phyloP scores from a whole-genome alignment of 257 asterid species.

The Solanum habrochaites region DNA sequence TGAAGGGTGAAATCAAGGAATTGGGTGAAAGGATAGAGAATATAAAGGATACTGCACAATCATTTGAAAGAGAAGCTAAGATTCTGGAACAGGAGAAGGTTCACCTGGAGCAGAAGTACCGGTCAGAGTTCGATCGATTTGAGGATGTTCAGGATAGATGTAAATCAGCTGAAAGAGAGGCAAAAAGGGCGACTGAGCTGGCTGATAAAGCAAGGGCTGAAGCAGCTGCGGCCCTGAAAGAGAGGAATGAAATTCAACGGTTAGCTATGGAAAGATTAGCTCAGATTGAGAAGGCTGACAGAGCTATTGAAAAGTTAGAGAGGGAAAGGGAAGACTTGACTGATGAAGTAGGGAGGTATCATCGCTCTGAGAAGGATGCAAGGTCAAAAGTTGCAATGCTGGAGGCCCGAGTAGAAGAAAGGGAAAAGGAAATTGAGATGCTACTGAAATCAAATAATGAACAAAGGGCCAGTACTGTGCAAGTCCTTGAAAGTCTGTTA shows the following conservation, averaged over 20 bases:
- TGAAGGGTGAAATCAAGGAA: slow-evolving; percentile 54
- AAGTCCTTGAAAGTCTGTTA: slow-evolving; percentile 62
- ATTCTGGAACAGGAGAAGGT: slow-evolving; percentile 72
- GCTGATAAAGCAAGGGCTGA: slow-evolving; percentile 92
- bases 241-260: slow-evolving; percentile 57
- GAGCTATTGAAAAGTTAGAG: slow-evolving; percentile 58
- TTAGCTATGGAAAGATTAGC: slow-evolving; percentile 80
- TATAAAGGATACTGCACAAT: slow-evolving; percentile 42
- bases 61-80: slow-evolving; percentile 68
- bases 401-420: slow-evolving; percentile 64
- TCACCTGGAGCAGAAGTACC: slow-evolving; percentile 74
- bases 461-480: slow-evolving; percentile 60
- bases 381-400: slow-evolving; percentile 40
- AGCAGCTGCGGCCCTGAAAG: slow-evolving; percentile 80
- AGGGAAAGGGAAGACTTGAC: slow-evolving; percentile 52
- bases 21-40: slow-evolving; percentile 52
- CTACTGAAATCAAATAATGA: slow-evolving; percentile 57
- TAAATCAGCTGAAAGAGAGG: slow-evolving; percentile 73
- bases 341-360: slow-evolving; percentile 41
- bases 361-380: slow-evolving; percentile 72
- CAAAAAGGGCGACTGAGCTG: slow-evolving; percentile 72
- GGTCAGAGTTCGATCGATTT: slow-evolving; percentile 48
- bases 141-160: slow-evolving; percentile 78
- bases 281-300: slow-evolving; percentile 64
- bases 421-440: slow-evolving; percentile 69